A percentile compares a stretch with the other conserved stretches of the same genome.
Evolutionary conservation across 441 rosid genomes (phyloP).

Genomic region (Mallotus repandus): DNA sequence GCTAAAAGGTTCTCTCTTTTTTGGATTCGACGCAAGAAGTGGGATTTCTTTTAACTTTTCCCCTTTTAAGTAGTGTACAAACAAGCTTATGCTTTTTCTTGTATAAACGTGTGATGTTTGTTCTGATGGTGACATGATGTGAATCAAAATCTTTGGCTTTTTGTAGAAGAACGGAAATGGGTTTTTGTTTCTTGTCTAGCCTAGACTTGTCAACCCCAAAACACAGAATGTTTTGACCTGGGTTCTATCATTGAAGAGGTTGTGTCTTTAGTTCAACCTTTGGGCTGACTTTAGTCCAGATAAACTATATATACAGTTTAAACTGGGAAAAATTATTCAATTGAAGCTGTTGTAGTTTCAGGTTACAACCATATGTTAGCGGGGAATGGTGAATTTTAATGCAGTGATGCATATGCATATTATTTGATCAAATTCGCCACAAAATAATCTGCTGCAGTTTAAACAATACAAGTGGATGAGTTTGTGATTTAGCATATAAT

Average conservation of each 20-base stretch:
- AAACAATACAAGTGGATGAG: too few species aligned
- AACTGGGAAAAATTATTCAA: neutral
- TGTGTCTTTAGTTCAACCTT: neutral
- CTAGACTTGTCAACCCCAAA: neutral
- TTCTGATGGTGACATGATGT: neutral
- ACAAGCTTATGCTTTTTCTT: neutral
- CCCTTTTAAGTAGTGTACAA: neutral
- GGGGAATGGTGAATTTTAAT: neutral
- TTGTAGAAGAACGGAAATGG: neutral
- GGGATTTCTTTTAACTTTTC: neutral
- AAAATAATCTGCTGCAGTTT: neutral
- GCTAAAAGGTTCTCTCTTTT: neutral
- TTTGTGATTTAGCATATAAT: too few species aligned
- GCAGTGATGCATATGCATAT: neutral
- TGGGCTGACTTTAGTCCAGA: slow-evolving; percentile 8
- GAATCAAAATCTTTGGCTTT: neutral
- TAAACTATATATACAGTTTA: neutral
- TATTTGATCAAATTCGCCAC: neutral
- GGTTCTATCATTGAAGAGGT: neutral
- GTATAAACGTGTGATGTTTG: neutral
- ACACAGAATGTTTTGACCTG: neutral
- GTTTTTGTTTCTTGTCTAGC: neutral
- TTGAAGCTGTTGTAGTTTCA: neutral
- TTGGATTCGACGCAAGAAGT: neutral
- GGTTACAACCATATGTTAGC: neutral